Evolutionary conservation across 371 early-diverging fungal species (phyloP), one percentile per base, ranked within the genome.

Genomic region (Ecytonucleospora hepatopenaei): DNA sequence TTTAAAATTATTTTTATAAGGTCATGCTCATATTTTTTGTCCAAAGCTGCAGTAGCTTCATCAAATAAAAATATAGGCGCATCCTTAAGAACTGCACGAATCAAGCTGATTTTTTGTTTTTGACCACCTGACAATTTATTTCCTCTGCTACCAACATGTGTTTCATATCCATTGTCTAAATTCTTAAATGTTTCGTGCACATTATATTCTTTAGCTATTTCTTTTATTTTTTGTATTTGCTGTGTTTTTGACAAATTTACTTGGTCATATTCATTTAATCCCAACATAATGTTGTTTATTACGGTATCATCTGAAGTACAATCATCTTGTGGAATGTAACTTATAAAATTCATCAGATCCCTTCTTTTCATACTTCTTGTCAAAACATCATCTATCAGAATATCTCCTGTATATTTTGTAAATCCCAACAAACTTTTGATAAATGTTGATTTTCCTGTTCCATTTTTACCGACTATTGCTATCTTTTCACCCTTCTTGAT

Each of bases 131-230:
- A 78, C 2, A 97, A 79, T 64, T 87, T 85, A 71, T 88, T 75
- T 15, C 95, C 97, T 33, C 91, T 84, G 72, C 91, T 88, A 23
- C 94, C 95, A 0, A 92, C 91, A 5, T 82, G 83, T 0, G 94
- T 90, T 0, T 91, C 83, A 77, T 94, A 95, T 58, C 72, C 68
- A 15, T 68, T 49, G 23, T 67, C 60, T 49, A 72, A 60, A n/a
- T 32, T 49, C 4, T 19, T 47, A 48, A 70, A 65, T 1, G 69
- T 65, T 48, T 75, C 68, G 51, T 75, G 67, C 0, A 69, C 54
- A 8, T 33, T 26, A 51, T 65, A 51, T 35, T 16, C 26, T 27
- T 57, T 49, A 8, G 65, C 28, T 0, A 67, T 31, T 3, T 34
- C 27, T 27, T 53, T 17, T 15, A 75, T 24, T 16, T 15, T n/a